These are phyloP conservation scores for Pistacia vera DNA, from an alignment of 345 rosid genomes.

Conservation along the genomic window DNA sequence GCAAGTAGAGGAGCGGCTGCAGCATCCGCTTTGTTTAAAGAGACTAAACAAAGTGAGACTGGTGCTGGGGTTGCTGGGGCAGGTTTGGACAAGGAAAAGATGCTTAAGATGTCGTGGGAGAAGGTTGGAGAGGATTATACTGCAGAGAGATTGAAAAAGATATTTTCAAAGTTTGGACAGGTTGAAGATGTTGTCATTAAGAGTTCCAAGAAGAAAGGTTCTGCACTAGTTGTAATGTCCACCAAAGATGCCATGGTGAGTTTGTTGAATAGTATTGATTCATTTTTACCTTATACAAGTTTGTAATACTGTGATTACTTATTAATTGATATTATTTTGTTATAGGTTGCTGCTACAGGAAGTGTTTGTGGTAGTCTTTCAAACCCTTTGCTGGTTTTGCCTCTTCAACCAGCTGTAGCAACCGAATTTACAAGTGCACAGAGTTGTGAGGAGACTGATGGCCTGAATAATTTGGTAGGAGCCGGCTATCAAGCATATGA, in stretches of 20 bases:
- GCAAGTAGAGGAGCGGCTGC: conserved; percentile 36
- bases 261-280: conserved; percentile 2
- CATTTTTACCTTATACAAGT: not conserved
- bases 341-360: conserved; percentile 71
- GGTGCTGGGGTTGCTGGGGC: conserved; percentile 18
- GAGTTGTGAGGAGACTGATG: conserved; percentile 47
- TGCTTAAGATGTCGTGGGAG: conserved; percentile 86
- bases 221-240: conserved; percentile 83
- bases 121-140: conserved; percentile 60
- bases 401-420: conserved; percentile 54
- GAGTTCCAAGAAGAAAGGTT: conserved; percentile 71
- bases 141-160: conserved; percentile 57
- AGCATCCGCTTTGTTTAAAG: conserved; percentile 29
- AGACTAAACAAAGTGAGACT: conserved; percentile 32
- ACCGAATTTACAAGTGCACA: conserved; percentile 37
- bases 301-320: conserved; percentile 3
- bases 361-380: conserved; percentile 60
- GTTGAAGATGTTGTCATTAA: conserved; percentile 81
- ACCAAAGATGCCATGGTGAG: conserved; percentile 78
- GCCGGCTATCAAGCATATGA: conserved; percentile 73
- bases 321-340: conserved; percentile 14
- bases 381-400: conserved; percentile 76
- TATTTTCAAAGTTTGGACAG: conserved; percentile 72
- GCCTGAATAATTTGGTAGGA: conserved; percentile 59
- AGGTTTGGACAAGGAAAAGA: conserved; percentile 58